These are phyloP conservation scores for Aureobasidium sp. DNA, from an alignment of 2,329 filamentous ascomycete species.

Conservation along the genomic window DNA sequence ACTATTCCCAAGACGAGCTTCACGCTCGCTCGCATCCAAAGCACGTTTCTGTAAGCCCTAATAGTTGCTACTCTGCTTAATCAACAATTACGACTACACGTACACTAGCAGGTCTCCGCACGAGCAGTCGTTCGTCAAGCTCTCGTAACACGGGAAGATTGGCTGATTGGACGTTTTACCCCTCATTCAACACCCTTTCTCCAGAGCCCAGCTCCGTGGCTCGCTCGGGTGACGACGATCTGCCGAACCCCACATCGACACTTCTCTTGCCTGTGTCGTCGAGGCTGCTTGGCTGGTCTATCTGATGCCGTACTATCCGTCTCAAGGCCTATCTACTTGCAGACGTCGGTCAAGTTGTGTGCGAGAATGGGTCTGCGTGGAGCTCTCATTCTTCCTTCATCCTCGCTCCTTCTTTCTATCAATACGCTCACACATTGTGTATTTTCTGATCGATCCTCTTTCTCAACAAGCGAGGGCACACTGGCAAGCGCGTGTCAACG, in stretches of 20 bases:
- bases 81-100: not conserved
- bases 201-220: constrained; percentile 2
- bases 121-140: not conserved
- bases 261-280: not conserved
- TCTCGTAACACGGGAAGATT: not conserved
- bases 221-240: constrained; percentile 9
- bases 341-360: not conserved
- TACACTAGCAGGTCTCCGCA: not conserved
- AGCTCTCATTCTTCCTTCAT: not conserved
- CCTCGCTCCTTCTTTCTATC: no score
- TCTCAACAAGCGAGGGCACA: not conserved
- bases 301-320: constrained; percentile 5
- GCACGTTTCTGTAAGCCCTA: not conserved
- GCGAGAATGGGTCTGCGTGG: not conserved
- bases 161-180: not conserved
- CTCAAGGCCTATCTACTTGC: not conserved
- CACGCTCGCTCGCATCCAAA: not conserved
- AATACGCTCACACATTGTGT: not conserved
- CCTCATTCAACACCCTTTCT: not conserved
- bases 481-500: not conserved
- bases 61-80: not conserved
- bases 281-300: not conserved
- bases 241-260: constrained; percentile 8
- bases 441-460: not conserved
- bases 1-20: constrained; percentile 3